Evolutionary conservation across 208 protist species (phyloP), one percentile per base, ranked within the genome.

Genomic region (Trypanosoma congolense): DNA sequence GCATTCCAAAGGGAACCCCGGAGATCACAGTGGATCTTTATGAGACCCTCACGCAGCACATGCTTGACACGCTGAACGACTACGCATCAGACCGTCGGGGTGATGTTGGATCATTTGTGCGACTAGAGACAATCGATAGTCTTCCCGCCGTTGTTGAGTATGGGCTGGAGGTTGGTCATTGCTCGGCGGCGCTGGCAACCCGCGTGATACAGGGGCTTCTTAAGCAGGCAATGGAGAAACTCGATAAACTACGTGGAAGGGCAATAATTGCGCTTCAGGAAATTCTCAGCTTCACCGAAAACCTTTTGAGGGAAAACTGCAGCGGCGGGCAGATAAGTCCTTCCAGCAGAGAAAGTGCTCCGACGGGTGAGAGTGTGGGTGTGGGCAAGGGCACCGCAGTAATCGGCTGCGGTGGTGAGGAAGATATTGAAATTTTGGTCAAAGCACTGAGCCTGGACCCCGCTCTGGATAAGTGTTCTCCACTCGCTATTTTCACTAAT

Each of bases 101-200:
- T 51, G 97, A 99, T 64, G 93, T 98, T 19, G 97, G 97, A n/a
- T 97, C 87, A 28, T 98, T 97, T 87, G 95, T 98, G 19, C 90
- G 97, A 42, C 70, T 96, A 22, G 93, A 87, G 19, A 79, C 92
- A 5, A 77, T 98, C 65, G 57, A 75, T 19, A 58, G 56, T 12
- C 56, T 97, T 5, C 66, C 76, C 2, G 25, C 40, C 8, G 60
- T 97, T 16, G 45, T 94, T 14, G 4, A 45, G 3, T 65, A 78
- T 55, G 72, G 77, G 41, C 44, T 80, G 19, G 6, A 40, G 0
- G 5, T 5, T 22, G 28, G 45, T n/a, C 31, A 38, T 46, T 46
- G 43, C 44, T 33, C 33, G 9, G 22, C 14, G n/a, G 36, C 45
- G 43, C 14, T 56, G 45, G 36, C 28, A 38, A 21, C 33, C 5